Evolutionary conservation across 2,329 filamentous ascomycete genomes (phyloP).

Genomic region (Cladophialophora immunda): DNA sequence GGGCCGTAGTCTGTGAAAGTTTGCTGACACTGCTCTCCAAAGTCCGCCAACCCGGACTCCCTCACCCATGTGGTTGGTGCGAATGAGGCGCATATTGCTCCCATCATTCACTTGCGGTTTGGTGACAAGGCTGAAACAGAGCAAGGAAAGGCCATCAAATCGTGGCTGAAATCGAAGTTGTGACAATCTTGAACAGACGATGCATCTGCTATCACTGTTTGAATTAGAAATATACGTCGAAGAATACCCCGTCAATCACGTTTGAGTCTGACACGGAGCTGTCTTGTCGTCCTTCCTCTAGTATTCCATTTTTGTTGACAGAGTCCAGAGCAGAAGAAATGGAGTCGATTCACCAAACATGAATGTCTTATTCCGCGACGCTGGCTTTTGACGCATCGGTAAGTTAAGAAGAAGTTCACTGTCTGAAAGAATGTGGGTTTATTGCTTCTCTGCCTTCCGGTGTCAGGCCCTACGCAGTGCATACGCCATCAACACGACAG

Average conservation of each 20-base stretch:
- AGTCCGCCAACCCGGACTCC: slow-evolving; percentile 44
- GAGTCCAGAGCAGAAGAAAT: not conserved
- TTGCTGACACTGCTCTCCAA: slow-evolving; percentile 4
- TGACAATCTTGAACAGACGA: slow-evolving; percentile 11
- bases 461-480: too few relatives aligned
- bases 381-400: not conserved
- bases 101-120: slow-evolving; percentile 51
- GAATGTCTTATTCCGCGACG: not conserved
- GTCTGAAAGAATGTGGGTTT: not conserved
- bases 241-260: not conserved
- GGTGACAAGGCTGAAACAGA: slow-evolving; percentile 48
- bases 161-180: slow-evolving; percentile 44
- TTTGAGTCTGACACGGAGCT: not conserved
- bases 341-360: not conserved
- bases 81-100: slow-evolving; percentile 53
- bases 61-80: slow-evolving; percentile 48
- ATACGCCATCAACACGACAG: too few relatives aligned
- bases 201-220: not conserved
- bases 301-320: not conserved
- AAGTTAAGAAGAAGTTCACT: not conserved
- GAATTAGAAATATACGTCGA: not conserved
- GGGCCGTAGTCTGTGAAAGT: not conserved
- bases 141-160: slow-evolving; percentile 51
- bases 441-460: too few relatives aligned
- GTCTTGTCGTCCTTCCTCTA: not conserved